Evolutionary conservation across 352 stramenopile genomes (phyloP).

Genomic region (Globisporangium alternatum): DNA sequence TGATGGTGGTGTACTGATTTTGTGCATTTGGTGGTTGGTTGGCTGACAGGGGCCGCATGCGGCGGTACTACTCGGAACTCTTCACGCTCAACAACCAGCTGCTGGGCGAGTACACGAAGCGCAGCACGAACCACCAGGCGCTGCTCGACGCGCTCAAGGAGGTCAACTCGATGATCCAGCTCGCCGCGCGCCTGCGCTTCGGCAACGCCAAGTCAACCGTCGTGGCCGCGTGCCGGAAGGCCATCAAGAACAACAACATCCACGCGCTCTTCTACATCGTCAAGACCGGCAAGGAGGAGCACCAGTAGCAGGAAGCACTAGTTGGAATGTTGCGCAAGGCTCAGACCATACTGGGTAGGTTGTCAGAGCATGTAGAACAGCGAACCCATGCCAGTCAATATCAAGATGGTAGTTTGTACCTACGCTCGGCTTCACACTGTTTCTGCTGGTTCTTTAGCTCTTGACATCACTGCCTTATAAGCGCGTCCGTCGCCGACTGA

Average conservation of each 20-base stretch:
- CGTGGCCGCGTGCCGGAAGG: conserved; percentile 80
- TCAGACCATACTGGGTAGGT: not conserved
- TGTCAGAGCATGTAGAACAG: not conserved
- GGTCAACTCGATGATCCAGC: conserved; percentile 92
- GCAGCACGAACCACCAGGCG: conserved; percentile 89
- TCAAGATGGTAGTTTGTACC: not conserved
- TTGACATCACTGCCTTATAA: not conserved
- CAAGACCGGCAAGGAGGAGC: conserved; percentile 81
- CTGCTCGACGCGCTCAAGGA: conserved; percentile 90
- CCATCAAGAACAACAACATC: conserved; percentile 90
- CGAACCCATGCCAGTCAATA: not conserved
- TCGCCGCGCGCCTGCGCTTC: conserved; percentile 83
- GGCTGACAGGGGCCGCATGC: conserved; percentile 51
- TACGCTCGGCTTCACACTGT: not conserved
- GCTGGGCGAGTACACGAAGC: conserved; percentile 90
- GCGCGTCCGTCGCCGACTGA: conserved; percentile 14
- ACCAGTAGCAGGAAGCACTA: conserved; percentile 34
- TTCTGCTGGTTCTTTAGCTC: not conserved
- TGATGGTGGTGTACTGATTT: not conserved
- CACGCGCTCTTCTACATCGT: conserved; percentile 85
- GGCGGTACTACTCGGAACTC: conserved; percentile 88
- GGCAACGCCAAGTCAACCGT: conserved; percentile 82
- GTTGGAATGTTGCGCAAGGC: too few relatives aligned
- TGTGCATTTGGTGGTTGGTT: not conserved
- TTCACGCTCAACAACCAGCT: conserved; percentile 91